Base-by-base conservation (phyloP, 257 asterid genomes). In the Galeopsis tetrahit region DNA sequence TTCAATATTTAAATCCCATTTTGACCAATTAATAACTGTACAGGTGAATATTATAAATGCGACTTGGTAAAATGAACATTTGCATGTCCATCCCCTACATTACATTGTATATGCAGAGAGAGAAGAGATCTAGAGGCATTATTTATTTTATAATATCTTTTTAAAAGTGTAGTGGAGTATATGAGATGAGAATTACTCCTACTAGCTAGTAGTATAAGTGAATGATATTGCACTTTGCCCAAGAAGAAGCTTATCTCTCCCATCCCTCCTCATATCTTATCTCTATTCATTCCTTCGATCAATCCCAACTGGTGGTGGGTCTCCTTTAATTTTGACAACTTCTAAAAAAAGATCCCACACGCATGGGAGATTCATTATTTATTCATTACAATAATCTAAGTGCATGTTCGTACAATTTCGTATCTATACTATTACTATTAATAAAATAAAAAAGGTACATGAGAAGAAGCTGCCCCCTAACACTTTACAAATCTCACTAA, bases 341-440 rank as follows among this genome's bases (percentile, higher is more conserved):
- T 75, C 71, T 42, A 80, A 75, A 74, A 78, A 80, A 75, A 74
- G 80, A 80, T 69, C 77, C 51, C 77, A 63, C 77, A 72, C 78
- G 57, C 73, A 40, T 28, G 65, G 60, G 58, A 44, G 76, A 75
- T 64, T 64, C 32, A 56, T 8, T 36, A 13, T 13, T 52, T 17
- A 65, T 63, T 60, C 28, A 21, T 55, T 8, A 43, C 31, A 43
- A 4, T 43, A 55, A 58, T 68, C 79, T 21, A 66, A 76, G 21
- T 85, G 87, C 85, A 79, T 86, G 91, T 86, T 89, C 96, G 96
- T 92, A 89, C 96, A 84, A 70, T 74, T 82, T 88, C 88, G 86
- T 88, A 84, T 82, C 72, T 61, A 75, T 53, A 68, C 72, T 59
- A 73, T 73, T 43, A 70, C 76, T 21, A 71, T 52, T 49, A 69